These are phyloP conservation scores for Rhynchospora breviuscula DNA, from an alignment of 176 grass and related monocot species.

Conservation along the genomic window DNA sequence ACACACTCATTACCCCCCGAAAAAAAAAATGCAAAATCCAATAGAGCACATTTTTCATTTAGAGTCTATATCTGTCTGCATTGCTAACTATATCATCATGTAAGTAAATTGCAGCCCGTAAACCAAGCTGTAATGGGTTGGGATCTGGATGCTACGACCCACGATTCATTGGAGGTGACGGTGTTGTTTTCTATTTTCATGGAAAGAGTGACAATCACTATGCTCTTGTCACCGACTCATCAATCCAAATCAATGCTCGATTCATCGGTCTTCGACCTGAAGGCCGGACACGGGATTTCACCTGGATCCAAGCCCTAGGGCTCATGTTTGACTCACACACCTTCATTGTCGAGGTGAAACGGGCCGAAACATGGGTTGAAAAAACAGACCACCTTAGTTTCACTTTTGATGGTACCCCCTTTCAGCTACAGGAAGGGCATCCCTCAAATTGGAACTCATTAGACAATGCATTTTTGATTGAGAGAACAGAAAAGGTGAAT, in stretches of 20 bases:
- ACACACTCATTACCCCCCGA: not conserved
- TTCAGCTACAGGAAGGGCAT: constrained; percentile 26
- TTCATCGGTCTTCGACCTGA: constrained; percentile 36
- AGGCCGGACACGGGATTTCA: constrained; percentile 32
- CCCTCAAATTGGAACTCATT: constrained; percentile 27
- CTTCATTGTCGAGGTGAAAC: constrained; percentile 22
- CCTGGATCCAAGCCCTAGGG: constrained; percentile 39
- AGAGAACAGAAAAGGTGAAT: constrained; percentile 30
- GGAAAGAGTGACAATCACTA: constrained; percentile 32
- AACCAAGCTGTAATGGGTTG: constrained; percentile 30
- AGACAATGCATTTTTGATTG: constrained; percentile 11
- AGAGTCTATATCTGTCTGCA: not conserved
- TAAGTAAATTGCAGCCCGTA: constrained; percentile 16
- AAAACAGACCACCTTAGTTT: constrained; percentile 25
- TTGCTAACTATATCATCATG: not conserved
- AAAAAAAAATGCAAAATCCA: not conserved
- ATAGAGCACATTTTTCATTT: no score
- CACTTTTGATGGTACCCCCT: constrained; percentile 15
- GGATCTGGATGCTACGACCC: constrained; percentile 47
- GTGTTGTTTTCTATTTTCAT: constrained; percentile 39
- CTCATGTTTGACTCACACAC: constrained; percentile 26
- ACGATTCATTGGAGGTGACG: constrained; percentile 38
- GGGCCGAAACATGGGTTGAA: constrained; percentile 5
- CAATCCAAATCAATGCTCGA: constrained; percentile 34
- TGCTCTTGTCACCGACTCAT: constrained; percentile 18